Base-by-base conservation (phyloP, 257 asterid species). In the Thymus quinquecostatus region DNA sequence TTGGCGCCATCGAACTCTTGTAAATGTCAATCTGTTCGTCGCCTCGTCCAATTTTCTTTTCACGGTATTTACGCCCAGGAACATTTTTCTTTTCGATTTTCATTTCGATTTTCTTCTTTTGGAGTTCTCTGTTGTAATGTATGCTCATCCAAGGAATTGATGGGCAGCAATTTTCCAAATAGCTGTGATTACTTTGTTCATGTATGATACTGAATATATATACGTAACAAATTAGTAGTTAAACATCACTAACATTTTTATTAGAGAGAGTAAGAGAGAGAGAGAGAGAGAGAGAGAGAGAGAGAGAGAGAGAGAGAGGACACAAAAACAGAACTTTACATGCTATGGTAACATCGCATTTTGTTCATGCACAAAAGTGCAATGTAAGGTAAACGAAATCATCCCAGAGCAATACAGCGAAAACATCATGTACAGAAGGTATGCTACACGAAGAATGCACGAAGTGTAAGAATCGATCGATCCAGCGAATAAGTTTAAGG, bases 61-160 rank as follows among this genome's bases (percentile, higher is more conserved):
- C 21, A 21, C 21, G 21, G 21, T 21, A 21, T 21, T 21, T 21
- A 21, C 21, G 21, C 55, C 4, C 41, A 49, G 57, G 4, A 38
- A 51, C 32, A 1, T 5, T 51, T 5, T 14, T 53, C 2, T 44
- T 44, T 71, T 66, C 21, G 21, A 0, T 38, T 51, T 40, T 50
- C 72, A 60, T 74, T 81, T 68, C 1, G 21, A 21, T 3, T 40
- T 6, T 48, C 62, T 34, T 34, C 14, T 1, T 59, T 48, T 36
- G 10, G 82, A 75, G 86, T 71, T 57, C 14, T 66, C 64, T 51
- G 74, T 78, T 87, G 27, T 13, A 78, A 75, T 60, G 76, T 38
- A 62, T 76, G 69, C 85, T 77, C 88, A 12, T 83, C 84, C 69
- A 66, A 71, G 58, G 66, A 69, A 68, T 44, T 38, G 82, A 78